Conservation (phyloP, 2,329 filamentous ascomycete species). For the Aspergillus sp. region DNA sequence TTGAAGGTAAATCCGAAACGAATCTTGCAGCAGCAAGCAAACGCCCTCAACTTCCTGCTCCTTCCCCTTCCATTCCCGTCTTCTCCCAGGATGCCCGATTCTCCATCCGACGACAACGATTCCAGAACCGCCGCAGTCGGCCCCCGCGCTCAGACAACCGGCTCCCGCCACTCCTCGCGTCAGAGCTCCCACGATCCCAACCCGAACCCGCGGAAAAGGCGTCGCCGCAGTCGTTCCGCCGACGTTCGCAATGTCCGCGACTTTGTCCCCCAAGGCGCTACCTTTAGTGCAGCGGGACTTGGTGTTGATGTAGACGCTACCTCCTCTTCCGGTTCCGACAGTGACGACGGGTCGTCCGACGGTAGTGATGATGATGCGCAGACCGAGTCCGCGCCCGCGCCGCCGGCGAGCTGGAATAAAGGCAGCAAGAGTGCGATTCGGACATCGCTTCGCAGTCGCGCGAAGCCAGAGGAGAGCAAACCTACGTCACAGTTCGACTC, state of each 20-base stretch:
- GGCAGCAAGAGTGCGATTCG: constrained; percentile 44
- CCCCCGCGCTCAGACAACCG: constrained; percentile 31
- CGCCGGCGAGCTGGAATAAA: constrained; percentile 49
- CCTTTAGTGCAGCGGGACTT: constrained; percentile 37
- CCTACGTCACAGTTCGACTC: constrained; percentile 31
- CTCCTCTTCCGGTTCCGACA: constrained; percentile 31
- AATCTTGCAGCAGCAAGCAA: not conserved
- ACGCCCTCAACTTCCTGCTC: not conserved
- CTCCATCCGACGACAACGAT: constrained; percentile 41
- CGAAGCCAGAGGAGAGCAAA: constrained; percentile 19
- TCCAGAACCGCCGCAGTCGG: constrained; percentile 51
- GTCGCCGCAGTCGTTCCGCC: constrained; percentile 27
- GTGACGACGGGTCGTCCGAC: constrained; percentile 17
- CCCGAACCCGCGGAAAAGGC: constrained; percentile 30
- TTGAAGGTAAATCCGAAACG: not conserved
- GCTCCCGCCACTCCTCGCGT: constrained; percentile 22
- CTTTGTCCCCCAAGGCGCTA: constrained; percentile 40
- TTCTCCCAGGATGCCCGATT: constrained; percentile 26
- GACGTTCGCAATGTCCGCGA: constrained; percentile 32
- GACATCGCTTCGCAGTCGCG: constrained; percentile 42
- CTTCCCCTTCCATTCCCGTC: not conserved
- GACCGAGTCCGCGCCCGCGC: constrained; percentile 16
- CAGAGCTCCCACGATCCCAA: constrained; percentile 25
- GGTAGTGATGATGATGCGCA: constrained; percentile 15
- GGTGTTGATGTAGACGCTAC: constrained; percentile 35